phyloP scores from a whole-genome alignment of 345 rosid genomes.

The thale cress (Arabidopsis thaliana) region DNA sequence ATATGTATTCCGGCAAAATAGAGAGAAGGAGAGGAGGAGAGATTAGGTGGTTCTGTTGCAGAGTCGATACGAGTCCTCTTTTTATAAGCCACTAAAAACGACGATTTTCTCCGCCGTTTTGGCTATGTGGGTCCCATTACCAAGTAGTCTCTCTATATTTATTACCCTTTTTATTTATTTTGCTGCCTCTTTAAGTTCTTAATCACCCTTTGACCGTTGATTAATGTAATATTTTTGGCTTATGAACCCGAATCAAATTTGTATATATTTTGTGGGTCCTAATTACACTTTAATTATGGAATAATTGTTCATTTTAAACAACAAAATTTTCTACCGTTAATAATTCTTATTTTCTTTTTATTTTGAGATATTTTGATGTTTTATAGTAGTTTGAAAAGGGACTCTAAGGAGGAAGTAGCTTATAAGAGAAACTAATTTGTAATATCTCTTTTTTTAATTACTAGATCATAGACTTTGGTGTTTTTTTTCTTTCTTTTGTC shows the following conservation, averaged over 20 bases:
- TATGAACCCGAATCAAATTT: not conserved
- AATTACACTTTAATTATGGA: conserved; percentile 4
- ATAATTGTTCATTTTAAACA: not conserved
- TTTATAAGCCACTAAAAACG: conserved; percentile 43
- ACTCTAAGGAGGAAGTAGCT: not conserved
- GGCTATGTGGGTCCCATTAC: conserved; percentile 31
- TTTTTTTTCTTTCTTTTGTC: not conserved
- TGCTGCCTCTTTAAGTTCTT: conserved; percentile 16
- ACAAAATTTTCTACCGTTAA: not conserved
- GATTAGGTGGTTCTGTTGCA: conserved; percentile 41
- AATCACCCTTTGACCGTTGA: conserved; percentile 42
- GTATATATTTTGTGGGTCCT: conserved; percentile 6
- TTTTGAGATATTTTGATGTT: not conserved
- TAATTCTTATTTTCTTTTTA: not conserved
- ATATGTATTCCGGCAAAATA: conserved; percentile 26
- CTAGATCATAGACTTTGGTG: conserved; percentile 12
- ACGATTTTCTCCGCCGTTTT: conserved; percentile 28
- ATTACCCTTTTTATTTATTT: not conserved
- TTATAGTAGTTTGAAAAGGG: not conserved
- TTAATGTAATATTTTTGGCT: conserved; percentile 15
- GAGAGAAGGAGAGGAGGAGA: conserved; percentile 16
- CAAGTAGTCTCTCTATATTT: conserved; percentile 20
- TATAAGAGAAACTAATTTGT: not conserved
- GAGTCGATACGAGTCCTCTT: conserved; percentile 33
- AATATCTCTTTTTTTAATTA: not conserved